phyloP scores from a whole-genome alignment of 306 rosid genomes.

The Cyclanthera cordifolia region DNA sequence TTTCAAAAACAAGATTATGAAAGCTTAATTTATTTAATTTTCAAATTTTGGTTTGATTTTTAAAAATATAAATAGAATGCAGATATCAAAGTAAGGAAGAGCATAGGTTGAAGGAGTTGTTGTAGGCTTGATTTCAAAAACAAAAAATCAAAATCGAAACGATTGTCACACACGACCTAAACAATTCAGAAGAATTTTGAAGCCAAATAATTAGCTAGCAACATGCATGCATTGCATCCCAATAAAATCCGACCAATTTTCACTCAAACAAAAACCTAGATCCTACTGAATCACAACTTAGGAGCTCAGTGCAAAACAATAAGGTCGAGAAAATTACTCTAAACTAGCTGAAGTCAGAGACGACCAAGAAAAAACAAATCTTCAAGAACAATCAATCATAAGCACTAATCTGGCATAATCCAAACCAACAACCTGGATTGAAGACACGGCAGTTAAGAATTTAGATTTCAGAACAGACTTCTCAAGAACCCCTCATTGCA shows the following conservation, averaged over 20 bases:
- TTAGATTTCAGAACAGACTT: conserved; percentile 6
- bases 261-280: conserved; percentile 8
- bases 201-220: not conserved
- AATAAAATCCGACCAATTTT: not conserved
- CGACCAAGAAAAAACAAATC: not conserved
- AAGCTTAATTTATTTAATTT: too few relatives aligned
- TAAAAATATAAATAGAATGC: too few relatives aligned
- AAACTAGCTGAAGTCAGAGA: not conserved
- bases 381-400: not conserved
- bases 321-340: not conserved
- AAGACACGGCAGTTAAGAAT: not conserved
- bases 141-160: too few relatives aligned
- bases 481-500: not conserved
- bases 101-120: too few relatives aligned
- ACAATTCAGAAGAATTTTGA: not conserved
- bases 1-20: too few relatives aligned
- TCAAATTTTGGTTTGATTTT: too few relatives aligned
- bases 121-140: too few relatives aligned
- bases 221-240: conserved; percentile 7
- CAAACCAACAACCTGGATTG: not conserved
- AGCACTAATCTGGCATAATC: not conserved
- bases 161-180: not conserved
- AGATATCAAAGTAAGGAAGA: too few relatives aligned
- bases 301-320: not conserved
- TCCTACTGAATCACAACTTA: not conserved